Base-by-base conservation (phyloP, 495 filamentous ascomycete genomes). In the Xylaria nigripes region DNA sequence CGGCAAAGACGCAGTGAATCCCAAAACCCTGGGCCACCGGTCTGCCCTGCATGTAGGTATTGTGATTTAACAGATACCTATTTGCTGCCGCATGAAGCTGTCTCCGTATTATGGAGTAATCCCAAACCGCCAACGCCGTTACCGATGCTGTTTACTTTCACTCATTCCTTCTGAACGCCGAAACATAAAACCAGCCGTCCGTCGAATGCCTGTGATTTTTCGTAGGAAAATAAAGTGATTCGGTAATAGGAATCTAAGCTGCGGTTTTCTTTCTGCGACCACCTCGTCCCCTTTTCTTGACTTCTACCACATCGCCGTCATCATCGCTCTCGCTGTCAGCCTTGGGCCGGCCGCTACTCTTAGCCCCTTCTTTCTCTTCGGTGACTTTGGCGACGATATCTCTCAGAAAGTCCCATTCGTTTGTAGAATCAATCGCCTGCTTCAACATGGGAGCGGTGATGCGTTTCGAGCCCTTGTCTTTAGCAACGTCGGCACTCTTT, bases 361-460 rank as follows among this genome's bases (percentile, higher is more conserved):
- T 67, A 19, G 53, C 50, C 13, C 57, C 58, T 51, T 76, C 71
- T 42, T 75, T 72, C 38, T 76, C 86, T 63, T 92, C 89, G 3
- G 86, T 82, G 0, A 97, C 85, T 61, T 89, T 90, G 52, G 82
- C 72, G 42, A 96, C 90, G 58, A 96, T 96, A n/a, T 96, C 90
- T 34, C 76, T 74, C 49, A 98, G 73, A 61, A 97, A 98, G 70
- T 98, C 93, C 67, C 94, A 86, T 60, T 93, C 88, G 51, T 91
- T 86, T 60, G 92, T 87, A 41, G 85, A 84, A 58, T 79, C 77
- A 15, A 98, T 83, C 3, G 90, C 91, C 54, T 88, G 82, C 71
- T 97, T 97, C 41, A 98, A 75, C 75, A 97, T 94, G 27, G 81
- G 81, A 0, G 89, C 87, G 6, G 87, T 91, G 60, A 98, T 87